A percentile compares a stretch with the other conserved stretches of the same genome.
phyloP scores from a whole-genome alignment of 352 stramenopile species.

The Pythium grandisporangium region DNA sequence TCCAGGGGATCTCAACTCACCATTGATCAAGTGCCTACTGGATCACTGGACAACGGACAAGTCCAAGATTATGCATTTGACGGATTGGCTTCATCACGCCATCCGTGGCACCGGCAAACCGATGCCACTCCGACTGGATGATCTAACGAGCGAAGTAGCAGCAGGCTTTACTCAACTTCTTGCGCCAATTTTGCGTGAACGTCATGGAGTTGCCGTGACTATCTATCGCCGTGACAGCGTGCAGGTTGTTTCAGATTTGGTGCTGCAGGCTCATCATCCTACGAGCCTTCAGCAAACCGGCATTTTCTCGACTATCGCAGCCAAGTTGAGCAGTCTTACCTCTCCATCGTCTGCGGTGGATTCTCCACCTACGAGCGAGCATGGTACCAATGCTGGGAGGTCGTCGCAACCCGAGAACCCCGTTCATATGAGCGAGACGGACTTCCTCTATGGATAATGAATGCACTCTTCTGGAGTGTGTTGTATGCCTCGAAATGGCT shows the following conservation, averaged over 20 bases:
- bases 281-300: conserved; percentile 2
- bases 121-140: conserved; percentile 13
- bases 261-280: conserved; percentile 14
- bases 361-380: too few species aligned
- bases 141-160: conserved; percentile 23
- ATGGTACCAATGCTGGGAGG: too few species aligned
- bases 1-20: conserved; percentile 24
- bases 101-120: conserved; percentile 16
- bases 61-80: conserved; percentile 13
- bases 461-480: too few species aligned
- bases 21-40: conserved; percentile 23
- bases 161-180: conserved; percentile 26
- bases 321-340: conserved; percentile 6
- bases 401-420: conserved; percentile 4
- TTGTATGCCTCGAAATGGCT: too few species aligned
- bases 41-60: conserved; percentile 29
- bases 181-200: conserved; percentile 21
- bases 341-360: not conserved
- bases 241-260: conserved; percentile 25
- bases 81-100: conserved; percentile 21
- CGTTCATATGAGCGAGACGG: conserved; percentile 7
- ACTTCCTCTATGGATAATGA: conserved; percentile 14
- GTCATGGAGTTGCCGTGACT: conserved; percentile 19
- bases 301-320: conserved; percentile 8
- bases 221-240: conserved; percentile 19